Base-by-base conservation (phyloP, 176 grass and related monocot genomes). In the Musa beccarii region DNA sequence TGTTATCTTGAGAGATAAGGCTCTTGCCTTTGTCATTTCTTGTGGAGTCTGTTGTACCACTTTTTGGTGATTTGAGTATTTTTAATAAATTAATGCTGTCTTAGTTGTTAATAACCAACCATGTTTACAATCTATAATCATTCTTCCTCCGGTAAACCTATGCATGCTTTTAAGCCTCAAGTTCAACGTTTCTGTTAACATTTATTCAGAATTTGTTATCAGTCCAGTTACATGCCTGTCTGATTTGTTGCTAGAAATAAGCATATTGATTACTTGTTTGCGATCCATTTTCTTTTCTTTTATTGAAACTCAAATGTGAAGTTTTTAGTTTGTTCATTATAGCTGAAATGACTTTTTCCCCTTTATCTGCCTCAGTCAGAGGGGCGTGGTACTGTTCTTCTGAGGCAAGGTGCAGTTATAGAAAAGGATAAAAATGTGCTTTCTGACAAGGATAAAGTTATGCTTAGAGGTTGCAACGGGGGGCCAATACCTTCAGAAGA, bases 391-490 rank as follows among this genome's bases (percentile, higher is more conserved):
- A 74, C 28, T 68, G 56, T 77, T 73, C 75, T 81, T 61, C 71
- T 80, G 54, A 92, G 89, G 85, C 89, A 89, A 84, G 87, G 82
- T 52, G 72, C 83, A 71, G 56, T 54, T 53, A 17, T 86, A 57
- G 92, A 92, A 29, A 96, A 92, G 78, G 89, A 92, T 76, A 96
- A 90, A 70, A 86, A 53, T 53, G 79, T 26, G 11, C 49, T 80
- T 29, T 79, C 59, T 59, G 79, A 80, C 49, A 80, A 80, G 69
- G 79, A 80, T 53, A 73, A 71, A 53, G 53, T 20, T 62, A 51
- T 53, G 64, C 76, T 76, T 72, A 74, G 75, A 80, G 17, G 69
- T 72, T 85, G 83, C 57, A 85, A 80, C 76, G 59, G 76, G 51
- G 84, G 67, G 55, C 49, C 79, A 21, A 76, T 69, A 29, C 66